These are phyloP conservation scores for Corymbia maculata DNA, from an alignment of 345 rosid genomes.

Conservation along the genomic window DNA sequence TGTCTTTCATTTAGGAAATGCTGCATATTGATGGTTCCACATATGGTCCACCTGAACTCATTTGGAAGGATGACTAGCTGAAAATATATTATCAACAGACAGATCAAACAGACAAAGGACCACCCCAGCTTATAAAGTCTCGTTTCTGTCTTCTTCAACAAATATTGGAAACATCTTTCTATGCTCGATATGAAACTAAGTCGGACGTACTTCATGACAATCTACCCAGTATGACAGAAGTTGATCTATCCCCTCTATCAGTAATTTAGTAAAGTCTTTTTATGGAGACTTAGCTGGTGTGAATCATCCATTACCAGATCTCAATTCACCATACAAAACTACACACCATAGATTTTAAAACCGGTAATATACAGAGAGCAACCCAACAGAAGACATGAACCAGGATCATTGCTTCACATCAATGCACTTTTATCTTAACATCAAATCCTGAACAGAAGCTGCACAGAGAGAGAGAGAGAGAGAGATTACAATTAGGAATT, in stretches of 20 bases:
- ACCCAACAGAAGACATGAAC: background rate
- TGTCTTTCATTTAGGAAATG: background rate
- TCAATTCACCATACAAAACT: background rate
- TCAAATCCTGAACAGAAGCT: background rate
- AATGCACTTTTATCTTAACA: background rate
- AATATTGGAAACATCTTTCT: background rate
- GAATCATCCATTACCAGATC: background rate
- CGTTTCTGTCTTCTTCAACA: background rate
- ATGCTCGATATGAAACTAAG: background rate
- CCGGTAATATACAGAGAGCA: background rate
- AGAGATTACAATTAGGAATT: conserved; percentile 57
- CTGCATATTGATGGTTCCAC: background rate
- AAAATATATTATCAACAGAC: background rate
- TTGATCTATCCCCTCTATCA: background rate
- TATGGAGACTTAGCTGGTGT: background rate
- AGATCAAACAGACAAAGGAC: background rate
- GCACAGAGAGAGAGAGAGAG: background rate
- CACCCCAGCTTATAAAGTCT: background rate
- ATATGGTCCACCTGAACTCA: background rate
- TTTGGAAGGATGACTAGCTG: background rate
- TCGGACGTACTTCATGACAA: background rate
- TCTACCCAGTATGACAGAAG: background rate
- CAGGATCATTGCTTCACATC: background rate
- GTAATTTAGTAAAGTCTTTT: background rate
- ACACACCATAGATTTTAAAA: background rate